Evolutionary conservation across 148 eudicot genomes (phyloP), one percentile per base, ranked within the genome.

Genomic region (Hydrangea macrophylla): DNA sequence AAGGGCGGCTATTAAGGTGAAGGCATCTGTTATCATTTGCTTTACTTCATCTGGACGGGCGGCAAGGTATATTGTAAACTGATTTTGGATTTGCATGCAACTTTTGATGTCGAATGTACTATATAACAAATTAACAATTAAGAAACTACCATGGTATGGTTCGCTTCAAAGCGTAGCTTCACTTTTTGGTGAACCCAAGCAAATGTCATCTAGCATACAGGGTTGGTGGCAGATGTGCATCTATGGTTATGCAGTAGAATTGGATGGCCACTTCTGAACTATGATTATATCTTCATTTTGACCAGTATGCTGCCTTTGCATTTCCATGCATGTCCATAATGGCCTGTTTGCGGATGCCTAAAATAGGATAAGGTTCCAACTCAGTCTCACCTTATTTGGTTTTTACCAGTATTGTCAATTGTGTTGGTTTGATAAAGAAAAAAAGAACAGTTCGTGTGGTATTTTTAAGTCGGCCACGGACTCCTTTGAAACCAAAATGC

Each of bases 1-100:
- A 2, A 80, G 98, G 42, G 90, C 98, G 30, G 98, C 98, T 27
- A 79, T 93, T 68, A 90, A 88, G 80, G 96, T 93, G 70, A 93
- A 93, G 82, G 98, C 98, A 58, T 93, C 98, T 75, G 92, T 88
- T 73, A 90, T 93, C 57, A 90, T 93, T 70, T 93, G 98, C 67
- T 93, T 93, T 76, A 93, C 98, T 73, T 88, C 98, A 65, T 90
- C 98, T 36, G 98, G 98, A 55, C 82, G 96, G 76, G 95, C 98
- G 72, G 98, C 98, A 50, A 83, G 98, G 98, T 93, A 80, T 64
- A 28, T 45, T 69, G 4, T 65, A 10, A 63, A 62, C 50, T n/a
- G n/a, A n/a, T 17, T 23, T 36, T 27, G 50, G 12, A 51, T 33
- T 20, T 17, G 2, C 20, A 48, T 48, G 53, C 6, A 17, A 18